Percentiles rank a stretch among this genome's conserved stretches.
These are phyloP conservation scores for Oxalis stricta DNA, from an alignment of 441 rosid genomes.

Conservation along the genomic window DNA sequence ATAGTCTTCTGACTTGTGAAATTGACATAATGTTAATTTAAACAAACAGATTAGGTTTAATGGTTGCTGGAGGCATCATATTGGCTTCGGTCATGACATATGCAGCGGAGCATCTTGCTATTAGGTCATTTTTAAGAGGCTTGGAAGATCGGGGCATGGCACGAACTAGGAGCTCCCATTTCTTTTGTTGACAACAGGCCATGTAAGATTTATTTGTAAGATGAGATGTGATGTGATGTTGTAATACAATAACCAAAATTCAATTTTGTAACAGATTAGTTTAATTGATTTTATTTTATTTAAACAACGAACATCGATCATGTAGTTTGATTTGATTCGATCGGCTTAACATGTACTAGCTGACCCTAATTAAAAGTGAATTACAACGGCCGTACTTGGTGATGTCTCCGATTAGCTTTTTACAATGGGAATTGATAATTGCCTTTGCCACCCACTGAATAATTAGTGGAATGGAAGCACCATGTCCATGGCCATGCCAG, in stretches of 20 bases:
- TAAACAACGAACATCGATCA: no score
- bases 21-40: background rate
- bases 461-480: no score
- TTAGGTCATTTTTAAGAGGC: constrained; percentile 53
- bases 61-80: constrained; percentile 65
- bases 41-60: constrained; percentile 66
- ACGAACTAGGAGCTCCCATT: constrained; percentile 31
- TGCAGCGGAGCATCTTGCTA: constrained; percentile 68
- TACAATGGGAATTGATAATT: no score
- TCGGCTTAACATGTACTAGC: no score
- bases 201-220: no score
- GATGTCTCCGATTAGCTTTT: no score
- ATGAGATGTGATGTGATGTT: constrained; percentile 6
- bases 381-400: no score
- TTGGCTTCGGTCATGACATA: constrained; percentile 86
- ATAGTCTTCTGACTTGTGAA: background rate
- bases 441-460: no score
- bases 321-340: no score
- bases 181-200: constrained; percentile 35
- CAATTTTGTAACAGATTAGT: background rate
- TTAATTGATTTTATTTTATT: no score
- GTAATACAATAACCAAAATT: constrained; percentile 9
- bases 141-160: constrained; percentile 47
- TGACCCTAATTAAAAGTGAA: no score
- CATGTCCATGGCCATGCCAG: no score